Conservation (phyloP, 345 rosid species). For the Brassica carinata region DNA sequence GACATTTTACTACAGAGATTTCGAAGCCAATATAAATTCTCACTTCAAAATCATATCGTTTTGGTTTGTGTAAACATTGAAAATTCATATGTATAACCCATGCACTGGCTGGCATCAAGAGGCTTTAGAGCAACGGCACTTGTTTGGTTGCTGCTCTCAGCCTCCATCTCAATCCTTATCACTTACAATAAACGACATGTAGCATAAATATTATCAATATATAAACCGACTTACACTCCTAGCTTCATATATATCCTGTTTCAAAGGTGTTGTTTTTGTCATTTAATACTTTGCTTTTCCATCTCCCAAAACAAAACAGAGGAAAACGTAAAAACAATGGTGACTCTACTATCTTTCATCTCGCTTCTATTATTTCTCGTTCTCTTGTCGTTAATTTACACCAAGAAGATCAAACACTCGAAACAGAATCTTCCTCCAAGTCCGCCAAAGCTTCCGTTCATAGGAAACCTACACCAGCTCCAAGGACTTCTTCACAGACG, state of each 20-base stretch:
- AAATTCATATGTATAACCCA: background rate
- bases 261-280: background rate
- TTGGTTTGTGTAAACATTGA: background rate
- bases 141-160: background rate
- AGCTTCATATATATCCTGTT: background rate
- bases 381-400: background rate
- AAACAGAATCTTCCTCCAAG: constrained; percentile 29
- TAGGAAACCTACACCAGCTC: constrained; percentile 14
- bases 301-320: background rate
- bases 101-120: background rate
- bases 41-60: background rate
- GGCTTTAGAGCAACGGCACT: background rate
- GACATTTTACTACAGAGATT: background rate
- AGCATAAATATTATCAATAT: background rate
- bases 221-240: background rate
- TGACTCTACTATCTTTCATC: background rate
- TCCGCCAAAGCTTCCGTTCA: constrained; percentile 25
- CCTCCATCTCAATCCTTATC: background rate
- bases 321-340: background rate
- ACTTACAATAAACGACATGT: constrained; percentile 1
- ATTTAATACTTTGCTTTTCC: background rate
- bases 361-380: constrained; percentile 2
- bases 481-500: constrained; percentile 28
- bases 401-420: background rate
- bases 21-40: background rate